These are phyloP conservation scores for Pleurotus cornucopiae DNA, from an alignment of 768 basidiomycete genomes.

Conservation along the genomic window DNA sequence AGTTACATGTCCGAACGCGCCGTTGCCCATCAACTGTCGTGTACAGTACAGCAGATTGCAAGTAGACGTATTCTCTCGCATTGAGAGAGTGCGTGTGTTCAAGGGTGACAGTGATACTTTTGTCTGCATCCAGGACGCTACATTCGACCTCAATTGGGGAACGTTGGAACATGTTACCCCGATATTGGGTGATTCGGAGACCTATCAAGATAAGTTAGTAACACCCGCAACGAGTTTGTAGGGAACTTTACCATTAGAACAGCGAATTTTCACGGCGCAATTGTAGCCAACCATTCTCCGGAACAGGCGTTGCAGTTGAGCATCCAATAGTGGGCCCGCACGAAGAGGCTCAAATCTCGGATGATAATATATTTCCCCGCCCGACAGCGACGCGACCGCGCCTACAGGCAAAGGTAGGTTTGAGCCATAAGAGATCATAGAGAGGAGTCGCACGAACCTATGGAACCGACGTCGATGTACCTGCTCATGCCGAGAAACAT, in stretches of 20 bases:
- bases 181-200: slow-evolving; percentile 58
- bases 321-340: slow-evolving; percentile 62
- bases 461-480: slow-evolving; percentile 82
- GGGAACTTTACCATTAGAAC: slow-evolving; percentile 64
- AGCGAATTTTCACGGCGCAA: slow-evolving; percentile 76
- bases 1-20: slow-evolving; percentile 79
- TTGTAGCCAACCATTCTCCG: slow-evolving; percentile 74
- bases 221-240: background rate
- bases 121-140: slow-evolving; percentile 78
- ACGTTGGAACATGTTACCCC: slow-evolving; percentile 69
- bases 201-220: slow-evolving; percentile 31
- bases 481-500: slow-evolving; percentile 80
- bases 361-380: slow-evolving; percentile 89
- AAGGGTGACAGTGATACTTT: slow-evolving; percentile 70
- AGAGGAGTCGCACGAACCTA: slow-evolving; percentile 45
- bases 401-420: slow-evolving; percentile 33
- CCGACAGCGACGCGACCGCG: slow-evolving; percentile 65
- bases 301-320: slow-evolving; percentile 71
- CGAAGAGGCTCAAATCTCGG: slow-evolving; percentile 77
- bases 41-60: slow-evolving; percentile 88
- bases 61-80: slow-evolving; percentile 65
- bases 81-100: slow-evolving; percentile 66
- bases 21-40: slow-evolving; percentile 76
- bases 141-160: slow-evolving; percentile 73
- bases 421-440: background rate